Percentiles rank a stretch among this genome's conserved stretches.
Evolutionary conservation across 2,329 filamentous ascomycete genomes (phyloP).

Genomic region (Penicillium corylophilum): DNA sequence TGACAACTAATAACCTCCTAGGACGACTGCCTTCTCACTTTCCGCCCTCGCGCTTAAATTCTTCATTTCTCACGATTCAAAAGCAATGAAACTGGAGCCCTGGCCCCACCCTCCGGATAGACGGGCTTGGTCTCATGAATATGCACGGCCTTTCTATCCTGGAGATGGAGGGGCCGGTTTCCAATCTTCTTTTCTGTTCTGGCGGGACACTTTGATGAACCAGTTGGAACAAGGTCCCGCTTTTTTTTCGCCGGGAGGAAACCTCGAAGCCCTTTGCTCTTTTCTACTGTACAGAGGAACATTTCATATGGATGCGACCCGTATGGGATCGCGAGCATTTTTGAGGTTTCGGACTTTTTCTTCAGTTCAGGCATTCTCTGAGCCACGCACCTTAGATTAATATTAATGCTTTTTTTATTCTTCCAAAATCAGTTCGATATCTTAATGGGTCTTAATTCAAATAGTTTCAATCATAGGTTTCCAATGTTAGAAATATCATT

Average conservation of each 20-base stretch:
- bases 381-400: constrained; percentile 25
- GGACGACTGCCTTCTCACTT: constrained; percentile 82
- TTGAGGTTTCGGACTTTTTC: constrained; percentile 10
- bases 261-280: not conserved
- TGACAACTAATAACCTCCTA: constrained; percentile 40
- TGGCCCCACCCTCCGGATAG: constrained; percentile 18
- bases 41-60: constrained; percentile 50
- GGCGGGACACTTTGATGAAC: constrained; percentile 10
- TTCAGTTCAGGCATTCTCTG: constrained; percentile 9
- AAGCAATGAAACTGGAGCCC: constrained; percentile 16
- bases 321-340: constrained; percentile 11
- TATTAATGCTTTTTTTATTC: constrained; percentile 22
- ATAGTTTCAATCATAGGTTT: not conserved
- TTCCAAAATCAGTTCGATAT: not conserved
- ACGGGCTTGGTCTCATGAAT: constrained; percentile 14
- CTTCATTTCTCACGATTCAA: constrained; percentile 5
- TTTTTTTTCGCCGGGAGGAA: not conserved
- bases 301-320: constrained; percentile 14
- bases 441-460: not conserved
- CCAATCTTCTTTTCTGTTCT: constrained; percentile 13
- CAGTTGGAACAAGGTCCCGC: constrained; percentile 2
- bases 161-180: constrained; percentile 20
- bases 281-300: not conserved
- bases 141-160: constrained; percentile 22
- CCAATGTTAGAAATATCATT: no score